phyloP scores from a whole-genome alignment of 106 monocot genomes.

The Acorus gramineus region DNA sequence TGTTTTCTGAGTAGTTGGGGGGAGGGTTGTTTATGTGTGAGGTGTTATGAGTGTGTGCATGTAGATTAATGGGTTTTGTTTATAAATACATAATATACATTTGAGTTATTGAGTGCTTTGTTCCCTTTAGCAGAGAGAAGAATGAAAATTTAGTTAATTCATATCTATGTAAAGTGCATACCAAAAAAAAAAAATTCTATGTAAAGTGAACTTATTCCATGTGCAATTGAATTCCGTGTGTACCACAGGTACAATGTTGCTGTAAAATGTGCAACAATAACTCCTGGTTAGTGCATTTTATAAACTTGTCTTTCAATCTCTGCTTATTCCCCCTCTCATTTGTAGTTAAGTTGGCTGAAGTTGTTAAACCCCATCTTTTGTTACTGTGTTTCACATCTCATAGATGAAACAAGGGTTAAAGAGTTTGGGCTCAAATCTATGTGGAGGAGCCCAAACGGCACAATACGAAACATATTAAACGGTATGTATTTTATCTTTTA shows the following conservation, averaged over 20 bases:
- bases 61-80: too few species aligned
- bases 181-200: too few species aligned
- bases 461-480: constrained; percentile 74
- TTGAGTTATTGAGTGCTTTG: too few species aligned
- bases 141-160: too few species aligned
- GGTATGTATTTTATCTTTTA: constrained; percentile 24
- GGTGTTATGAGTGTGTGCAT: too few species aligned
- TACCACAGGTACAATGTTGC: constrained; percentile 62
- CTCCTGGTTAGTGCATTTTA: constrained; percentile 43
- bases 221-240: neutral
- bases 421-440: constrained; percentile 74
- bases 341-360: neutral
- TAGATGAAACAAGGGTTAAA: constrained; percentile 69
- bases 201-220: too few species aligned
- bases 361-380: neutral
- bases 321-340: neutral
- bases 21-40: too few species aligned
- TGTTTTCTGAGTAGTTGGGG: too few species aligned
- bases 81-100: too few species aligned
- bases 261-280: constrained; percentile 80
- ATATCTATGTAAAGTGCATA: too few species aligned
- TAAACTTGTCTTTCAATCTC: neutral
- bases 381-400: constrained; percentile 2
- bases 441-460: constrained; percentile 88
- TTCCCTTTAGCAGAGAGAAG: too few species aligned